Conservation (phyloP, 345 rosid genomes). For the Pistacia vera region DNA sequence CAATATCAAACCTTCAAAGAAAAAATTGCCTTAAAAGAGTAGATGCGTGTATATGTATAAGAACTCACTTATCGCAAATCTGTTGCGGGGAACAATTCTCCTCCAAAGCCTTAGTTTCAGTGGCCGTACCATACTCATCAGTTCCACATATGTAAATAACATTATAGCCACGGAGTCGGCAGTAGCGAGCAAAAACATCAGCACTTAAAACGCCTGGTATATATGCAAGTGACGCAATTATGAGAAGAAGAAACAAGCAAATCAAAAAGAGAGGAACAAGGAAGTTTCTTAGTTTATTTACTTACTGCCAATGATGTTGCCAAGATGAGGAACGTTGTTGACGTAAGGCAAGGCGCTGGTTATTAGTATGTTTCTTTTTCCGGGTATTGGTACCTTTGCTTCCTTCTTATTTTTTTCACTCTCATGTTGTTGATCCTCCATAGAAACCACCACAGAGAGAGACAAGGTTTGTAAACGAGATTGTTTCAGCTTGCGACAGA, state of each 20-base stretch:
- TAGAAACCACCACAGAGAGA: not conserved
- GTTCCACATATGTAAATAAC: conserved; percentile 38
- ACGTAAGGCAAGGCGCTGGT: conserved; percentile 45
- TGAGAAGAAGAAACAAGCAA: not conserved
- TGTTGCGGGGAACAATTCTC: conserved; percentile 36
- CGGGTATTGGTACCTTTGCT: conserved; percentile 33
- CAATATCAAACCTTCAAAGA: too few relatives aligned
- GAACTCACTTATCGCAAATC: conserved; percentile 37
- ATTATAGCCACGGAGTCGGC: conserved; percentile 41
- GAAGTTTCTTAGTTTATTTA: not conserved
- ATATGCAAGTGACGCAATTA: not conserved
- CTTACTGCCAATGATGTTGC: conserved; percentile 34
- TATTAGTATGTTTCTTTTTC: conserved; percentile 38
- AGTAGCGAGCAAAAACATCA: conserved; percentile 43
- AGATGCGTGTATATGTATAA: not conserved
- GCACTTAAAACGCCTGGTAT: conserved; percentile 35
- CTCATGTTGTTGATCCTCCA: not conserved
- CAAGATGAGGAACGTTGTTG: conserved; percentile 47
- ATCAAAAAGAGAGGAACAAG: not conserved
- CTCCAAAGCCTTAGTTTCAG: conserved; percentile 44
- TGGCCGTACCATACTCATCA: conserved; percentile 44
- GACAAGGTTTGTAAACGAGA: not conserved
- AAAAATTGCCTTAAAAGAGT: not conserved
- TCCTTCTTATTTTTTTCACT: not conserved
- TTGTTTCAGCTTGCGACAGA: not conserved